A percentile compares a stretch with the other conserved stretches of the same genome.
Conservation (phyloP, 176 grass and related monocot genomes). For the Oryza punctata region DNA sequence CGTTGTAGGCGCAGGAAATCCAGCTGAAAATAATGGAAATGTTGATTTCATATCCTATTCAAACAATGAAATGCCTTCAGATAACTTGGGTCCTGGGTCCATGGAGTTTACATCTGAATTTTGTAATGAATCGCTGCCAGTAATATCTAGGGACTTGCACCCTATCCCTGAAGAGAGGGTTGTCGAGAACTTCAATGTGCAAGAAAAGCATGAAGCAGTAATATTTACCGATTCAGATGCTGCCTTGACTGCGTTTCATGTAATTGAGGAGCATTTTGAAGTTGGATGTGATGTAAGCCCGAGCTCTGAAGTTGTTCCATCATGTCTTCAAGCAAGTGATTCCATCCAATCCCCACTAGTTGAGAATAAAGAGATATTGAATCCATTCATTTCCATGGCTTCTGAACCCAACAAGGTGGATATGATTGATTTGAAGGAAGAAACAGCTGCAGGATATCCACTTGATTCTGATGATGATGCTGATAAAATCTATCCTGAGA, state of each 20-base stretch:
- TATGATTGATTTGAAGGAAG: constrained; percentile 38
- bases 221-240: constrained; percentile 36
- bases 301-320: constrained; percentile 25
- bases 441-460: constrained; percentile 40
- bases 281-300: constrained; percentile 35
- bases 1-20: constrained; percentile 34
- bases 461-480: constrained; percentile 73
- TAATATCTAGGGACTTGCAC: constrained; percentile 65
- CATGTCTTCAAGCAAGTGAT: constrained; percentile 28
- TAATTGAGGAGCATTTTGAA: constrained; percentile 53
- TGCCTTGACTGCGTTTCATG: constrained; percentile 46
- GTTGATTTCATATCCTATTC: constrained; percentile 37
- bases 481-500: constrained; percentile 72
- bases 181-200: constrained; percentile 45
- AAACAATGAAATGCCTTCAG: constrained; percentile 34
- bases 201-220: constrained; percentile 39
- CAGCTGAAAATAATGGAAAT: constrained; percentile 35
- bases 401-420: constrained; percentile 30
- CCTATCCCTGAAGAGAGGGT: constrained; percentile 72
- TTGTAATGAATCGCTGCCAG: constrained; percentile 29
- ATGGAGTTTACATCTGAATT: constrained; percentile 40
- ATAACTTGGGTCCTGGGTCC: constrained; percentile 43
- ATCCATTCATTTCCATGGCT: constrained; percentile 37
- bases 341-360: constrained; percentile 31
- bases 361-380: constrained; percentile 31